phyloP scores from a whole-genome alignment of 495 filamentous ascomycete genomes.

The Paragyromitra xinjiangensis region DNA sequence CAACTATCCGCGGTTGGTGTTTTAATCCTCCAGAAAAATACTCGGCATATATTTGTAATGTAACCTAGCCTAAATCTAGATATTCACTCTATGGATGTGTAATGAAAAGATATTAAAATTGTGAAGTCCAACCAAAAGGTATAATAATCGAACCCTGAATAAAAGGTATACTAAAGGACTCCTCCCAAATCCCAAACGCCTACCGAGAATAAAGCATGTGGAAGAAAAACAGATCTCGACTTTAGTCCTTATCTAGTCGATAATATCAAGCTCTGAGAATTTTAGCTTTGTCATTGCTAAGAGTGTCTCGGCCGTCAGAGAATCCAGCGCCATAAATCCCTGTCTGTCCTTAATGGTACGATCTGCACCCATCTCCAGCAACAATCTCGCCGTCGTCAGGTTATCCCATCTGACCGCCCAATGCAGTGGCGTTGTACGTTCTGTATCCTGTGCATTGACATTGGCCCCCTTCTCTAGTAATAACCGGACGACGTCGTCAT shows the following conservation, averaged over 20 bases:
- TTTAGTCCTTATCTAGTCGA: slow-evolving; percentile 9
- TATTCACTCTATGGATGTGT: slow-evolving; percentile 22
- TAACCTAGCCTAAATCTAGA: not conserved
- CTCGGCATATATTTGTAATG: not conserved
- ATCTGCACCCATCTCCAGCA: slow-evolving; percentile 43
- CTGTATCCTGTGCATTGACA: slow-evolving; percentile 36
- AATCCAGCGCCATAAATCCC: slow-evolving; percentile 22
- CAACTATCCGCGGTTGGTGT: not conserved
- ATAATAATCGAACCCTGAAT: slow-evolving; percentile 14
- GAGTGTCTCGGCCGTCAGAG: slow-evolving; percentile 20
- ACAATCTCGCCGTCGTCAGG: slow-evolving; percentile 23
- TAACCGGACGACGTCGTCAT: slow-evolving; percentile 34
- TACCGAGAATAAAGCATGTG: slow-evolving; percentile 1
- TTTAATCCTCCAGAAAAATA: not conserved
- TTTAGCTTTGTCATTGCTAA: not conserved
- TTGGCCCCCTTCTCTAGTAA: slow-evolving; percentile 49
- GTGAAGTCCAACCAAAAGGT: slow-evolving; percentile 5
- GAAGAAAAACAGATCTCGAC: not conserved
- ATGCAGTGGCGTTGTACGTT: slow-evolving; percentile 40
- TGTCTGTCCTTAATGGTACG: slow-evolving; percentile 20
- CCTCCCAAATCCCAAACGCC: slow-evolving; percentile 5
- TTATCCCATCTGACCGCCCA: slow-evolving; percentile 26
- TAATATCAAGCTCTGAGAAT: not conserved
- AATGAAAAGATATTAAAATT: slow-evolving; percentile 1
- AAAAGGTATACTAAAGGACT: slow-evolving; percentile 21